Conservation (phyloP, 305 asterid species). For the Stenogyne calaminthoides region DNA sequence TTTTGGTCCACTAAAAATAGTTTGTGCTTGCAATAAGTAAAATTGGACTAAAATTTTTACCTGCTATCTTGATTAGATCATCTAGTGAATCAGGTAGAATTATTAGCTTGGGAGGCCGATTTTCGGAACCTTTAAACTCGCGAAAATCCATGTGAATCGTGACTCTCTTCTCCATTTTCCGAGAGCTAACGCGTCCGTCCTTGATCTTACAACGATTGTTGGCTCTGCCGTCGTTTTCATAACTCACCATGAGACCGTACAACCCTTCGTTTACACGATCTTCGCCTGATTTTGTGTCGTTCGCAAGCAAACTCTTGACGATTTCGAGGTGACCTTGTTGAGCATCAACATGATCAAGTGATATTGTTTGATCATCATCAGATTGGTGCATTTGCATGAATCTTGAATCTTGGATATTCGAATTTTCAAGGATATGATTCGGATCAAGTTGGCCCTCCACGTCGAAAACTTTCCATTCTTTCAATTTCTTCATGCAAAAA, state of each 20-base stretch:
- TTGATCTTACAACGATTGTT: conserved; percentile 20
- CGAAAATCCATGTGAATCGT: conserved; percentile 57
- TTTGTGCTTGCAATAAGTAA: too few species aligned
- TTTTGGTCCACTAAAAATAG: background rate
- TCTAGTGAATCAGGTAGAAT: conserved; percentile 66
- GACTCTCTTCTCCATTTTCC: conserved; percentile 52
- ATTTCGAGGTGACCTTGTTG: conserved; percentile 40
- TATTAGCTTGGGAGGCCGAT: conserved; percentile 53
- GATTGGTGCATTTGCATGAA: conserved; percentile 21
- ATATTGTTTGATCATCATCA: conserved; percentile 28
- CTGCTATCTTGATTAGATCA: conserved; percentile 65
- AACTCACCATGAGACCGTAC: conserved; percentile 31
- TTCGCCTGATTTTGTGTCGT: conserved; percentile 29
- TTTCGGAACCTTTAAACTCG: conserved; percentile 16
- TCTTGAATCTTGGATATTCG: conserved; percentile 34
- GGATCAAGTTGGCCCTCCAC: conserved; percentile 40
- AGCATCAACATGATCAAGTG: conserved; percentile 29
- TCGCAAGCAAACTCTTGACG: conserved; percentile 41
- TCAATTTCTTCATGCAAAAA: conserved; percentile 46
- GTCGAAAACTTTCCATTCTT: conserved; percentile 45
- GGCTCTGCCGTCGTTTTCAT: conserved; percentile 28
- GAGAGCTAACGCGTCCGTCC: conserved; percentile 12
- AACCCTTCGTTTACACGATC: conserved; percentile 37
- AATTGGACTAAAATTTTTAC: conserved; percentile 29
- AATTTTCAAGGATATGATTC: conserved; percentile 23